phyloP scores from a whole-genome alignment of 2,329 filamentous ascomycete genomes.

The Ilyonectria sp. region DNA sequence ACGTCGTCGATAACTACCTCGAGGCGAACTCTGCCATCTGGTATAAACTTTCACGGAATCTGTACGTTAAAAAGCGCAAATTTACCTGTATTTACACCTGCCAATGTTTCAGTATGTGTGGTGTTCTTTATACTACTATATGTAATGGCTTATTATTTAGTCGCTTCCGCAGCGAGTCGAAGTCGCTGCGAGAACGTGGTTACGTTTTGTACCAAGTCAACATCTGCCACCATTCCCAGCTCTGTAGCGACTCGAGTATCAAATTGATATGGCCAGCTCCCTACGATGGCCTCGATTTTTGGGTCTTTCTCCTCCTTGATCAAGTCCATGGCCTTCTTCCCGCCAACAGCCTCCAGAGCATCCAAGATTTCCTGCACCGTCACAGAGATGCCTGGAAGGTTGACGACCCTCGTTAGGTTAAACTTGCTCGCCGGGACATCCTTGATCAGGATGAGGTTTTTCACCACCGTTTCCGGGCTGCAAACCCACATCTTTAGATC shows the following conservation, averaged over 20 bases:
- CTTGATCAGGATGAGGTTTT: constrained; percentile 62
- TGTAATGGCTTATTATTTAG: neutral
- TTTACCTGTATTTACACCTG: too few relatives aligned
- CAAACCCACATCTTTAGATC: constrained; percentile 66
- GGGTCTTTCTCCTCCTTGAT: constrained; percentile 64
- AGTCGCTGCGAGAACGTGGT: constrained; percentile 31
- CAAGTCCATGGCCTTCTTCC: constrained; percentile 58
- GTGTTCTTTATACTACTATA: neutral
- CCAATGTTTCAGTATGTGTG: too few relatives aligned
- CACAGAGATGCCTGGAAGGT: constrained; percentile 66
- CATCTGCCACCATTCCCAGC: constrained; percentile 67
- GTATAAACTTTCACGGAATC: too few relatives aligned
- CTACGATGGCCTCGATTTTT: constrained; percentile 64
- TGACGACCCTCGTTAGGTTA: constrained; percentile 59
- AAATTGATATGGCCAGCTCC: constrained; percentile 67
- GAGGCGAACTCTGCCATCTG: too few relatives aligned
- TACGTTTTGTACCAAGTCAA: constrained; percentile 49
- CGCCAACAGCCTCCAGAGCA: constrained; percentile 63
- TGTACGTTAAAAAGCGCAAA: neutral
- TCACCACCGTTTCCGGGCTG: constrained; percentile 63
- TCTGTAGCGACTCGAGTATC: constrained; percentile 65
- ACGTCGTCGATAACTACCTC: too few relatives aligned
- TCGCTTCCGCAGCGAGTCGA: neutral
- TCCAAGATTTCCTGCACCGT: constrained; percentile 67
- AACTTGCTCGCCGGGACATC: constrained; percentile 57